These are phyloP conservation scores for Alnus glutinosa DNA, from an alignment of 306 rosid species.

Conservation along the genomic window DNA sequence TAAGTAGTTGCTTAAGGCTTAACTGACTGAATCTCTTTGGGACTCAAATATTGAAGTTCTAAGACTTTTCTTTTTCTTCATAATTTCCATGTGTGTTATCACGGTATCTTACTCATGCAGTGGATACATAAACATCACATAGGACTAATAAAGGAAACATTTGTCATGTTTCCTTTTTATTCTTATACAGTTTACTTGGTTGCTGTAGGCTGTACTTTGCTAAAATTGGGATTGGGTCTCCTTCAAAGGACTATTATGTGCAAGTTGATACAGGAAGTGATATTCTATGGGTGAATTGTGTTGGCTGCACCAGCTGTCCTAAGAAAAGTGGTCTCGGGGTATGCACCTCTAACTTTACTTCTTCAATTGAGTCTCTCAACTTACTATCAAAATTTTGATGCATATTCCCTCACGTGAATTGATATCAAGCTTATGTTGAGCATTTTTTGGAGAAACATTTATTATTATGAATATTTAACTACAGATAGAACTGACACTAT, in stretches of 20 bases:
- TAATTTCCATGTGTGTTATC: background rate
- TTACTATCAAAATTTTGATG: background rate
- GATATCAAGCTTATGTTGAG: conserved; percentile 20
- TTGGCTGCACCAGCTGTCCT: conserved; percentile 71
- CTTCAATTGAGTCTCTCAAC: background rate
- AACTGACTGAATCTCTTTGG: background rate
- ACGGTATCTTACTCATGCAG: no score
- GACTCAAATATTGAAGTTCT: background rate
- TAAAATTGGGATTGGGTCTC: conserved; percentile 78
- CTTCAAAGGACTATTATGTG: conserved; percentile 67
- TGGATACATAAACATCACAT: background rate
- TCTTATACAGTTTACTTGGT: conserved; percentile 18
- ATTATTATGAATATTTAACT: conserved; percentile 35
- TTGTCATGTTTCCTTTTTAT: conserved; percentile 21
- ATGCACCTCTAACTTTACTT: conserved; percentile 31
- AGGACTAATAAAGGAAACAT: background rate
- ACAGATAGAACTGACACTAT: conserved; percentile 70
- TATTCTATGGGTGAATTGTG: conserved; percentile 80
- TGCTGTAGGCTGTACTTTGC: conserved; percentile 73
- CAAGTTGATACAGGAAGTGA: conserved; percentile 99
- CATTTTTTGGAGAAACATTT: conserved; percentile 14
- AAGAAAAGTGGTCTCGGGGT: conserved; percentile 72
- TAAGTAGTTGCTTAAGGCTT: background rate
- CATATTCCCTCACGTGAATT: background rate
- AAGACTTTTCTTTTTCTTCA: background rate